These are phyloP conservation scores for Hygrocybe punicea DNA, from an alignment of 768 basidiomycete genomes.

Conservation along the genomic window DNA sequence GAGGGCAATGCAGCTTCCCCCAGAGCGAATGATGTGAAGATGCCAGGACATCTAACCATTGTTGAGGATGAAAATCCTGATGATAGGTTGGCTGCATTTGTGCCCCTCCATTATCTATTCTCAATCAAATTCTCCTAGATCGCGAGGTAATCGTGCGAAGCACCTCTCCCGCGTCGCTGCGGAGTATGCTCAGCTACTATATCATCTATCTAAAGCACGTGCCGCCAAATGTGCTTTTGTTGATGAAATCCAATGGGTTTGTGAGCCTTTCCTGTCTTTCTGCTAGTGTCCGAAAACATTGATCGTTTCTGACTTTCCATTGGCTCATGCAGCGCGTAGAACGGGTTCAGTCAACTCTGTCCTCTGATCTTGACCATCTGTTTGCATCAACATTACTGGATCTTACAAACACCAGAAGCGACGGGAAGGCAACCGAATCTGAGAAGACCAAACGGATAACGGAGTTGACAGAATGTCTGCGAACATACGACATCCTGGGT, in stretches of 20 bases:
- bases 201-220: slow-evolving; percentile 81
- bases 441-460: slow-evolving; percentile 60
- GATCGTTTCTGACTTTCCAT: slow-evolving; percentile 3
- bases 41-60: slow-evolving; percentile 33
- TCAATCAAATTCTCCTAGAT: slow-evolving; percentile 34
- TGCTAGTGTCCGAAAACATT: background rate
- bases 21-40: slow-evolving; percentile 33
- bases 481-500: slow-evolving; percentile 74
- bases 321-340: slow-evolving; percentile 58
- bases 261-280: slow-evolving; percentile 26
- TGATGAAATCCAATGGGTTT: slow-evolving; percentile 81
- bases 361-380: slow-evolving; percentile 80
- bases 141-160: slow-evolving; percentile 65
- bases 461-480: slow-evolving; percentile 75
- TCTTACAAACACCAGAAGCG: slow-evolving; percentile 47
- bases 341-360: slow-evolving; percentile 78
- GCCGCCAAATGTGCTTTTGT: slow-evolving; percentile 76
- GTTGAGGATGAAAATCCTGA: slow-evolving; percentile 43
- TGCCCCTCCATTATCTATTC: background rate
- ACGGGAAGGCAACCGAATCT: slow-evolving; percentile 52
- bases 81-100: slow-evolving; percentile 29
- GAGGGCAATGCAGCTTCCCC: slow-evolving; percentile 39
- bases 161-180: slow-evolving; percentile 80
- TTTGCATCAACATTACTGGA: slow-evolving; percentile 61
- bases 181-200: slow-evolving; percentile 90